A percentile compares a stretch with the other conserved stretches of the same genome.
Conservation (phyloP, 2,329 filamentous ascomycete genomes). For the Fusarium dlaminii region DNA sequence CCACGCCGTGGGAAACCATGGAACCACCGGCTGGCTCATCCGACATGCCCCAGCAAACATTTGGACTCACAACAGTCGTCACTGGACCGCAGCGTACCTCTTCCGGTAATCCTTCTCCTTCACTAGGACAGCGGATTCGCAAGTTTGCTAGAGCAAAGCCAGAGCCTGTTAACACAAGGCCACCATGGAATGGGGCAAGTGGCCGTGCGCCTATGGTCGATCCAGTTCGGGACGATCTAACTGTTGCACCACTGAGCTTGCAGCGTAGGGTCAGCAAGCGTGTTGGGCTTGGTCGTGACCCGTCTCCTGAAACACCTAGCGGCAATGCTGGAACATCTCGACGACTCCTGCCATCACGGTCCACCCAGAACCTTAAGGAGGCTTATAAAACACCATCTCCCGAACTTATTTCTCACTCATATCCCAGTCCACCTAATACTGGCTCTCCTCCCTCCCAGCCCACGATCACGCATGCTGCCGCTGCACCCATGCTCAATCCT, state of each 20-base stretch:
- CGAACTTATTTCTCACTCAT: slow-evolving; percentile 40
- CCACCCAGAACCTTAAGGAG: slow-evolving; percentile 47
- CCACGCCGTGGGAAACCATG: slow-evolving; percentile 35
- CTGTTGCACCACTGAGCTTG: slow-evolving; percentile 65
- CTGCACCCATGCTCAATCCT: slow-evolving; percentile 35
- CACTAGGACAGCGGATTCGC: slow-evolving; percentile 49
- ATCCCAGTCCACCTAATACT: slow-evolving; percentile 49
- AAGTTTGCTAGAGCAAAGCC: slow-evolving; percentile 49
- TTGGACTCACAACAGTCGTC: slow-evolving; percentile 41
- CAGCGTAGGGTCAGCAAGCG: slow-evolving; percentile 61
- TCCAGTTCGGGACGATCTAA: slow-evolving; percentile 69
- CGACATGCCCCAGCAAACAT: slow-evolving; percentile 18
- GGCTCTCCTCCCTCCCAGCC: slow-evolving; percentile 37
- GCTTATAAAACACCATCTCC: slow-evolving; percentile 37
- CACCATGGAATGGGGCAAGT: slow-evolving; percentile 78
- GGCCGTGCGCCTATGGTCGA: slow-evolving; percentile 72
- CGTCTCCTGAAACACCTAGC: slow-evolving; percentile 50
- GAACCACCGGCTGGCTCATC: neutral
- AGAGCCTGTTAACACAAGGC: slow-evolving; percentile 55
- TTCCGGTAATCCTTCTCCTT: slow-evolving; percentile 40
- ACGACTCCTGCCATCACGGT: slow-evolving; percentile 49
- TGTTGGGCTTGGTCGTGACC: slow-evolving; percentile 36
- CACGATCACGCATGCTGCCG: slow-evolving; percentile 13
- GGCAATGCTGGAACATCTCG: slow-evolving; percentile 46
- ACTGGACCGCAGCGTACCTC: slow-evolving; percentile 35